Conservation (phyloP, 352 stramenopile species). For the Lagenidium giganteum region DNA sequence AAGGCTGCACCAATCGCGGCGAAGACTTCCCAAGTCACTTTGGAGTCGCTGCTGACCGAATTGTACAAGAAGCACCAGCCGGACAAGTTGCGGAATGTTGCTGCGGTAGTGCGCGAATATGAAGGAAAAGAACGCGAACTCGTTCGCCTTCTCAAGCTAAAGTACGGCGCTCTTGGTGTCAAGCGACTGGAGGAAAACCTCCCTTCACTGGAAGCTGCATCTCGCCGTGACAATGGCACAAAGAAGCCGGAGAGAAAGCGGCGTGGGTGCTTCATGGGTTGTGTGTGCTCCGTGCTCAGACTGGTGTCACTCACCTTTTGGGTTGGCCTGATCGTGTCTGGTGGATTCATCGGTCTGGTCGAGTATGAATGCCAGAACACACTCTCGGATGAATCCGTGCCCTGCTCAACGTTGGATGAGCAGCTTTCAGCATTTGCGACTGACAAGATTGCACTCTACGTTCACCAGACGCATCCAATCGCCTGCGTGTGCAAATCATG, state of each 20-base stretch:
- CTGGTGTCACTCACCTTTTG: conserved; percentile 2
- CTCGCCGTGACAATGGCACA: background rate
- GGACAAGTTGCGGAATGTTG: conserved; percentile 63
- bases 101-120: conserved; percentile 48
- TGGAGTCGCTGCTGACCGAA: conserved; percentile 53
- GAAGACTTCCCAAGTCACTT: conserved; percentile 35
- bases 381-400: background rate
- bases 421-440: conserved; percentile 3
- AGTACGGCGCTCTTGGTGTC: conserved; percentile 72
- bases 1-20: too few species aligned
- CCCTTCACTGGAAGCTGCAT: conserved; percentile 23
- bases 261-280: conserved; percentile 10
- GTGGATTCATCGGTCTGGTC: conserved; percentile 7
- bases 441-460: conserved; percentile 2
- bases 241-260: conserved; percentile 4
- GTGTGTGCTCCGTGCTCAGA: conserved; percentile 6
- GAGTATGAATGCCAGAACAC: conserved; percentile 4
- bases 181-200: conserved; percentile 67
- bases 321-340: background rate
- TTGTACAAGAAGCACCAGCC: conserved; percentile 77
- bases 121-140: conserved; percentile 64
- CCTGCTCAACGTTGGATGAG: background rate
- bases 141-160: conserved; percentile 46
- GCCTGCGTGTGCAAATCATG: conserved; percentile 9
- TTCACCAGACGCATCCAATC: conserved; percentile 4